Percentiles rank a stretch among this genome's conserved stretches.
phyloP scores from a whole-genome alignment of 2,329 filamentous ascomycete genomes.

The Tothia fuscella region DNA sequence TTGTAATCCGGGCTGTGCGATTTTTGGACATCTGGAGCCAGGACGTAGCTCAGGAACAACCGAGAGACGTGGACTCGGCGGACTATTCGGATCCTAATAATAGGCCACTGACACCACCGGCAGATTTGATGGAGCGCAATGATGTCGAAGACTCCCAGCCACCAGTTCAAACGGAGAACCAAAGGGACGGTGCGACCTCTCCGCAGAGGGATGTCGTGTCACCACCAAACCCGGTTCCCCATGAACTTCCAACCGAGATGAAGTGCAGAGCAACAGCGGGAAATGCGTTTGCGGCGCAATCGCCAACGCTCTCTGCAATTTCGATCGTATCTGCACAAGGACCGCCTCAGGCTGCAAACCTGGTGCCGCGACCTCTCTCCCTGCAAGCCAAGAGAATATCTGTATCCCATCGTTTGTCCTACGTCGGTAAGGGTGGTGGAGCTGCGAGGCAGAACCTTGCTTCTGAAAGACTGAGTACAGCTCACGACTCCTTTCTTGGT shows the following conservation, averaged over 20 bases:
- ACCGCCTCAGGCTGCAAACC: slow-evolving; percentile 14
- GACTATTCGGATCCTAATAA: slow-evolving; percentile 13
- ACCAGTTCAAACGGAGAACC: slow-evolving; percentile 6
- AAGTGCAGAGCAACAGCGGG: too few species aligned
- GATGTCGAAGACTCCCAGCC: neutral
- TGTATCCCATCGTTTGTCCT: slow-evolving; percentile 62
- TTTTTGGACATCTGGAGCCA: slow-evolving; percentile 79
- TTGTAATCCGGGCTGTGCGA: slow-evolving; percentile 79
- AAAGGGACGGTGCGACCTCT: neutral
- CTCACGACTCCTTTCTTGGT: slow-evolving; percentile 80
- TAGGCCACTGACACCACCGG: slow-evolving; percentile 36
- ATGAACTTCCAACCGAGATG: neutral
- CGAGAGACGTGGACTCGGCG: slow-evolving; percentile 29
- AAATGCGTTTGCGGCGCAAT: slow-evolving; percentile 1
- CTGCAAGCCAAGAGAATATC: slow-evolving; percentile 36
- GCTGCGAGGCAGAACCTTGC: slow-evolving; percentile 58
- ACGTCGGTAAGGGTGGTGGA: slow-evolving; percentile 53
- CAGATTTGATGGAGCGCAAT: slow-evolving; percentile 15
- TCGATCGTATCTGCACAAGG: slow-evolving; percentile 26
- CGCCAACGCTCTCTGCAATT: neutral
- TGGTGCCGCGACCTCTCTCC: slow-evolving; percentile 15
- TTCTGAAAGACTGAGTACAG: slow-evolving; percentile 66
- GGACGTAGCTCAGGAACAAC: slow-evolving; percentile 16
- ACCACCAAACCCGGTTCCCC: slow-evolving; percentile 2
- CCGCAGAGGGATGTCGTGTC: slow-evolving; percentile 1